These are phyloP conservation scores for Albifimbria verrucaria DNA, from an alignment of 2,329 filamentous ascomycete species.

Conservation along the genomic window DNA sequence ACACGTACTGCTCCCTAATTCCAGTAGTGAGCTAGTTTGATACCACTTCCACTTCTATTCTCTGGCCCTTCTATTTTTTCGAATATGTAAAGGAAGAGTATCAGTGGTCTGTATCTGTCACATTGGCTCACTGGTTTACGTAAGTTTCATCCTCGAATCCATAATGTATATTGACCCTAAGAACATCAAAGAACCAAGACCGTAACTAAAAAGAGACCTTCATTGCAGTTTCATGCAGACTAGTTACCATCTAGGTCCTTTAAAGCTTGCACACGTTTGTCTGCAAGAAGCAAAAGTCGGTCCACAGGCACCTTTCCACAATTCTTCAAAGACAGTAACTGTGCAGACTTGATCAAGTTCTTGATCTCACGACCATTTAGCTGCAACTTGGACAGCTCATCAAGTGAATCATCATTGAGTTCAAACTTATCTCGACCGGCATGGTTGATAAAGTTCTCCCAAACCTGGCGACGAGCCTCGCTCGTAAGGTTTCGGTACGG, in stretches of 20 bases:
- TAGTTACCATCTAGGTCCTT: slow-evolving; percentile 5
- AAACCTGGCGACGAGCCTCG: slow-evolving; percentile 27
- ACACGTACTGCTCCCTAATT: no score
- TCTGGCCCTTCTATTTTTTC: no score
- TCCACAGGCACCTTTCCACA: slow-evolving; percentile 24
- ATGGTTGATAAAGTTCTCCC: slow-evolving; percentile 31
- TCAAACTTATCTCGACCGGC: slow-evolving; percentile 22
- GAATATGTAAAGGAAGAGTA: no score
- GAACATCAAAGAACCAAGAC: no score
- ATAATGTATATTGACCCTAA: no score
- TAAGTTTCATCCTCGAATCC: no score
- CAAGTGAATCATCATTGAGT: slow-evolving; percentile 21
- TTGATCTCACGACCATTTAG: slow-evolving; percentile 49
- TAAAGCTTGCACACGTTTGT: slow-evolving; percentile 23
- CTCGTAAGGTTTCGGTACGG: slow-evolving; percentile 26
- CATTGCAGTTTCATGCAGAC: no score
- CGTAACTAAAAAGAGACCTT: no score
- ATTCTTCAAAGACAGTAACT: slow-evolving; percentile 29
- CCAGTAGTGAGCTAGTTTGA: no score
- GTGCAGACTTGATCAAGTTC: slow-evolving; percentile 39
- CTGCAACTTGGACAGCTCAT: slow-evolving; percentile 32
- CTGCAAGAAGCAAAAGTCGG: slow-evolving; percentile 26
- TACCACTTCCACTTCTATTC: no score
- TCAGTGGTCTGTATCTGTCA: no score
- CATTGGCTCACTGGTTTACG: no score